Base-by-base conservation (phyloP, 345 rosid species). In the Carallia pectinifolia region DNA sequence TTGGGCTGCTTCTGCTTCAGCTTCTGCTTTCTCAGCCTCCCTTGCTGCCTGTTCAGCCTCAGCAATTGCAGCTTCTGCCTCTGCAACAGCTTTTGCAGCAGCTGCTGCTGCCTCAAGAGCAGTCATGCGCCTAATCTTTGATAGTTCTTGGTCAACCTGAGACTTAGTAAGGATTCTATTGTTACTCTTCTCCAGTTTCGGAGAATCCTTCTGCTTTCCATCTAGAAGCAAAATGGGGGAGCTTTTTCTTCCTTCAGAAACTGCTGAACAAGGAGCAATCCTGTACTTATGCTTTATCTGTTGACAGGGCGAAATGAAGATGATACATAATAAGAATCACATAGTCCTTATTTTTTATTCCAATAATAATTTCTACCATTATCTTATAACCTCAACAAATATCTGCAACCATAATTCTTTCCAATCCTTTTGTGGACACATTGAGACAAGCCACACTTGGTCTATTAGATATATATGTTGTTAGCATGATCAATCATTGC, bases 31-130 rank as follows among this genome's bases (percentile, higher is more conserved):
- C 61, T 87, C 99, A 54, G 99, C 99, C 79, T 90, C 91, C 85
- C 89, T 87, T 71, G 97, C 97, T 59, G 97, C 99, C 80, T 80
- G 86, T 85, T 88, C 97, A 79, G 99, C 99, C 81, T 90, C 99
- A 48, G 96, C 86, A 60, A 89, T 87, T 10, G 99, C 97, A 74
- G 82, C 84, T 76, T 95, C 99, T 38, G 99, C 99, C 78, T 90
- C 97, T 72, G 93, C 97, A 75, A 95, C 88, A 74, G 97, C 97
- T 80, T 79, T 85, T 74, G 97, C 97, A 65, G 99, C 97, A 40
- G 96, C 92, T 4, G 87, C 97, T 66, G 97, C 96, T 72, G 99
- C 97, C 79, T 90, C 97, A 73, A 81, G 81, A 33, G 96, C 86
- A 62, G 97, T 86, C 99, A 89, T 89, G 76, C 89, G 87, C 76